phyloP scores from a whole-genome alignment of 768 basidiomycete species.

The Panaeolus cyanescens region DNA sequence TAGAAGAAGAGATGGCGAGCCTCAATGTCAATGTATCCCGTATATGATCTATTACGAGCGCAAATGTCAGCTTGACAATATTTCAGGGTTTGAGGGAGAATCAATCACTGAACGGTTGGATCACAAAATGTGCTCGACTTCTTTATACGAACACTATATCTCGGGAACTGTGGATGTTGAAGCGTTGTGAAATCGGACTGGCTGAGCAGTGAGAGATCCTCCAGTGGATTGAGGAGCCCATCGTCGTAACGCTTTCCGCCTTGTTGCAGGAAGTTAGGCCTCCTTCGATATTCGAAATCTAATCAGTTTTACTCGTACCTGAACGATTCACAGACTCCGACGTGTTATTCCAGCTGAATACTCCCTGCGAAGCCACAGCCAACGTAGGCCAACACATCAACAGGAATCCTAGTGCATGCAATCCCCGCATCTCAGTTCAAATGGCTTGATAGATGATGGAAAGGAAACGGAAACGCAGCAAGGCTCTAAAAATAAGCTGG shows the following conservation, averaged over 20 bases:
- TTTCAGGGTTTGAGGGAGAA: not conserved
- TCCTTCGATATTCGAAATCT: no score
- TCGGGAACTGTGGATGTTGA: conserved; percentile 50
- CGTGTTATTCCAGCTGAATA: no score
- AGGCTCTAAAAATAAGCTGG: no score
- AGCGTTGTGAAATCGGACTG: conserved; percentile 33
- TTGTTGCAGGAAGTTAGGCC: not conserved
- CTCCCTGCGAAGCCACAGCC: no score
- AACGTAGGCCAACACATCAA: no score
- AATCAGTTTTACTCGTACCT: no score
- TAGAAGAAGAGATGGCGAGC: conserved; percentile 71
- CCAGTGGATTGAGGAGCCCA: not conserved
- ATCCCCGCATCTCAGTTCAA: no score
- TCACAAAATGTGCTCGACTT: conserved; percentile 57
- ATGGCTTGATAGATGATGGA: no score
- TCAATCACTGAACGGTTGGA: conserved; percentile 50
- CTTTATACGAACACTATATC: conserved; percentile 58
- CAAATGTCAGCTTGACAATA: not conserved
- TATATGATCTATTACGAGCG: conserved; percentile 44
- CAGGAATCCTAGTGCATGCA: no score
- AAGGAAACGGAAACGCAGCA: no score
- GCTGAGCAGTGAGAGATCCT: conserved; percentile 2
- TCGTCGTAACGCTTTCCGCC: conserved; percentile 13
- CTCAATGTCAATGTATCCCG: conserved; percentile 67
- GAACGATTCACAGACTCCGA: no score